These are phyloP conservation scores for Taiozyma sp. DNA, from an alignment of 1,139 yeast genomes.

Conservation along the genomic window DNA sequence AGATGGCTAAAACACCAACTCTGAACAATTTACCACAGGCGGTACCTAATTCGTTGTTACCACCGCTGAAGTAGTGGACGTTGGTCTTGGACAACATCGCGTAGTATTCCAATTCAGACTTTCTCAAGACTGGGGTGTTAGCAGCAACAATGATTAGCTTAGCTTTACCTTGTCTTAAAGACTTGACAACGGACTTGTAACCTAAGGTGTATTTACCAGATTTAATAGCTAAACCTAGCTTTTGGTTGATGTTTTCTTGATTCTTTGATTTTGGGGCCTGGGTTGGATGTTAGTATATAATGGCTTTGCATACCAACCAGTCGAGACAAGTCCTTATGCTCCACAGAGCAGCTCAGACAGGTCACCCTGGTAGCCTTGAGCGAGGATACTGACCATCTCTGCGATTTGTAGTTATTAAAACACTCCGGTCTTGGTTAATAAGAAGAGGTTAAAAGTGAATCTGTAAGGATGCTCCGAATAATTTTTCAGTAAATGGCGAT, in stretches of 20 bases:
- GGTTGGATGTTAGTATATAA: slow-evolving; percentile 29
- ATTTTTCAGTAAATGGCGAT: not conserved
- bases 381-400: slow-evolving; percentile 86
- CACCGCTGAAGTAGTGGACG: slow-evolving; percentile 98
- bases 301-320: not conserved
- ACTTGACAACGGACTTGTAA: slow-evolving; percentile 58
- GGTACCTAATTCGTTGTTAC: slow-evolving; percentile 99
- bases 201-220: slow-evolving; percentile 99
- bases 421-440: slow-evolving; percentile 79
- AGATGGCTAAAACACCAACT: slow-evolving; percentile 94
- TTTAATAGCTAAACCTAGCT: slow-evolving; percentile 96
- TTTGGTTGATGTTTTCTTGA: slow-evolving; percentile 96
- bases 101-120: slow-evolving; percentile 99
- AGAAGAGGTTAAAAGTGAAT: not conserved
- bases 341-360: not conserved
- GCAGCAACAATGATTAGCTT: slow-evolving; percentile 98
- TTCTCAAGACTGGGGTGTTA: slow-evolving; percentile 99
- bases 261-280: slow-evolving; percentile 93
- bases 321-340: not conserved
- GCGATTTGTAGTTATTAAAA: slow-evolving; percentile 50
- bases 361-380: not conserved
- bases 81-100: slow-evolving; percentile 99
- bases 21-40: slow-evolving; percentile 99
- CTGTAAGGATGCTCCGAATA: not conserved
- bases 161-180: slow-evolving; percentile 98